Conservation (phyloP, 2,329 filamentous ascomycete species). For the Alternaria tenuissima region DNA sequence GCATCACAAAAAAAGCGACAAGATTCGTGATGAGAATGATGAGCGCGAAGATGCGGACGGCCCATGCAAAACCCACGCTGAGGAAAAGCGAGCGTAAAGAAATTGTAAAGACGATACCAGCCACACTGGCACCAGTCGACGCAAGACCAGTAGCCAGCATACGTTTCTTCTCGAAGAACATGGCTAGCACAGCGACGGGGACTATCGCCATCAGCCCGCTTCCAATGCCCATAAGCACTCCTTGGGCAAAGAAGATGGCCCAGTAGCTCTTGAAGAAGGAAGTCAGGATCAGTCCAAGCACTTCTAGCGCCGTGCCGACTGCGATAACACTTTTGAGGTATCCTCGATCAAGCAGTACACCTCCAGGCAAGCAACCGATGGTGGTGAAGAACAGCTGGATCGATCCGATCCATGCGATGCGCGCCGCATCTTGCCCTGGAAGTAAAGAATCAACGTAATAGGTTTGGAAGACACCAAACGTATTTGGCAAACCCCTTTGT, state of each 20-base stretch:
- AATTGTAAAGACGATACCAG: conserved; percentile 46
- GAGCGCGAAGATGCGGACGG: conserved; percentile 31
- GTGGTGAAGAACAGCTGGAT: conserved; percentile 48
- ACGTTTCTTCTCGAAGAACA: conserved; percentile 47
- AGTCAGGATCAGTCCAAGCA: conserved; percentile 28
- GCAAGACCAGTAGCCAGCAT: conserved; percentile 45
- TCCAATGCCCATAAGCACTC: conserved; percentile 47
- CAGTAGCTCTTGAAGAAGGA: conserved; percentile 33
- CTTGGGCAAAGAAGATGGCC: conserved; percentile 44
- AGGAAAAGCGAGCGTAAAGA: conserved; percentile 42
- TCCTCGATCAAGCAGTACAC: conserved; percentile 41
- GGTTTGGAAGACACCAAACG: conserved; percentile 46
- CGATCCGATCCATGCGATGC: conserved; percentile 49
- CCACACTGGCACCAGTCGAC: conserved; percentile 45
- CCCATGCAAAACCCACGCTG: conserved; percentile 42
- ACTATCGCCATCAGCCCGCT: conserved; percentile 40
- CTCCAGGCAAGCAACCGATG: conserved; percentile 41
- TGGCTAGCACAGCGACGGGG: conserved; percentile 39
- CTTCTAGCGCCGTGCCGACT: conserved; percentile 37
- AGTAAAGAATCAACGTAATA: conserved; percentile 37
- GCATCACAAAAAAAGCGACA: conserved; percentile 23
- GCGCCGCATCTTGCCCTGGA: conserved; percentile 22
- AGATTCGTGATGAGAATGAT: conserved; percentile 20
- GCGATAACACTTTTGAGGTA: conserved; percentile 42
- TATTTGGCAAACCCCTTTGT: conserved; percentile 37